Evolutionary conservation across 371 early-diverging fungal species (phyloP).

Genomic region (Mucor lusitanicus): DNA sequence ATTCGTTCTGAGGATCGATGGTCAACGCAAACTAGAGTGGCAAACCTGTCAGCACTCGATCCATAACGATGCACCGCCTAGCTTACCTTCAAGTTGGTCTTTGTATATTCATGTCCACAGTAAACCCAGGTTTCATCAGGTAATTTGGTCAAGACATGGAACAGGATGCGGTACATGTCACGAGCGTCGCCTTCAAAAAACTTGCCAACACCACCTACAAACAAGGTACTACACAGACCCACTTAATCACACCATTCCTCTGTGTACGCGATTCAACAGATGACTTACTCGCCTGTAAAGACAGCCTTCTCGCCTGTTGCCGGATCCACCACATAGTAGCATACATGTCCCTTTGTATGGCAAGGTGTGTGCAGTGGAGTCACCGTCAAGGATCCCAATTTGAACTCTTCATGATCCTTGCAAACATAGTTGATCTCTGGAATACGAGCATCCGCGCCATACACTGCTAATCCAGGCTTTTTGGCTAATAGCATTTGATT

Average conservation of each 20-base stretch:
- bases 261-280: not conserved
- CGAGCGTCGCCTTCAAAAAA: constrained; percentile 93
- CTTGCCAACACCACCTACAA: constrained; percentile 81
- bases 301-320: constrained; percentile 46
- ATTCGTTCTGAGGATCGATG: constrained; percentile 52
- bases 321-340: constrained; percentile 77
- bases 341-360: constrained; percentile 90
- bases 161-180: constrained; percentile 81
- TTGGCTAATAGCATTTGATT: constrained; percentile 32
- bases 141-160: constrained; percentile 70
- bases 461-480: constrained; percentile 75
- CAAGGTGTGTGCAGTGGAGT: constrained; percentile 79
- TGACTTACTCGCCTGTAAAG: constrained; percentile 48
- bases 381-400: constrained; percentile 69
- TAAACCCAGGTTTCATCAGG: constrained; percentile 91
- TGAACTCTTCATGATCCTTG: constrained; percentile 75
- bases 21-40: constrained; percentile 46
- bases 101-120: constrained; percentile 65
- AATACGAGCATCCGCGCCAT: constrained; percentile 87
- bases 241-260: too few relatives aligned
- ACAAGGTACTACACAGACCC: constrained; percentile 25
- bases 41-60: not conserved
- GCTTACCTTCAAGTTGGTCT: constrained; percentile 39
- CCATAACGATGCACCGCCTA: not conserved
- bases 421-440: constrained; percentile 79